These are phyloP conservation scores for Fusarium neocosmosporiellum DNA, from an alignment of 2,329 filamentous ascomycete species.

Conservation along the genomic window DNA sequence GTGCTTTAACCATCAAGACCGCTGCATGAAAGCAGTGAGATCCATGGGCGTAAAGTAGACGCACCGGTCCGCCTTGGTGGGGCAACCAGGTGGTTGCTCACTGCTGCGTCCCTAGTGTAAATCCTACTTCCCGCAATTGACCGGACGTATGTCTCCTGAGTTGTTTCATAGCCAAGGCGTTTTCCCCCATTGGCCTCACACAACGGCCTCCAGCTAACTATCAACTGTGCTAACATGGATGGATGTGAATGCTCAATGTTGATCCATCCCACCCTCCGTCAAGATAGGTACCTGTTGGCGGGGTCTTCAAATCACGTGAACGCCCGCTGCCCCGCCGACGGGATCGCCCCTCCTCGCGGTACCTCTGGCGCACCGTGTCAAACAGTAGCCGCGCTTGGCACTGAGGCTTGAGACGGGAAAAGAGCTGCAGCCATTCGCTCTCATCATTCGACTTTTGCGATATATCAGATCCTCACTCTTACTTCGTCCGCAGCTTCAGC, in stretches of 20 bases:
- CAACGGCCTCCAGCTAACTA: not conserved
- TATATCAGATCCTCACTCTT: not conserved
- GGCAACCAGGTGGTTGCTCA: not conserved
- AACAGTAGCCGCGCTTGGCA: not conserved
- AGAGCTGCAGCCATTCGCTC: not conserved
- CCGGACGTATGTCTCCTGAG: not conserved
- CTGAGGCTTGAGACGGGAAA: not conserved
- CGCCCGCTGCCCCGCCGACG: not conserved
- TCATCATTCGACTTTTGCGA: not conserved
- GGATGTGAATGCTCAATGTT: not conserved
- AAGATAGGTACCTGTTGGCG: not conserved
- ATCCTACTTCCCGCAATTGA: not conserved
- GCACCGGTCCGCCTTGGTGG: not conserved
- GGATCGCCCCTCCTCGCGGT: not conserved
- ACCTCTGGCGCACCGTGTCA: slow-evolving; percentile 1
- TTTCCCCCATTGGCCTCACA: not conserved
- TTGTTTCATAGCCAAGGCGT: not conserved
- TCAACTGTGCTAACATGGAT: not conserved
- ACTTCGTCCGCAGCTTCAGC: not conserved
- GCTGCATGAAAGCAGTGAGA: not conserved
- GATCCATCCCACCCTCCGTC: not conserved
- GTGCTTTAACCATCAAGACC: not conserved
- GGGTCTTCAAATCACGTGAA: slow-evolving; percentile 9
- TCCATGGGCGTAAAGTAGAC: not conserved
- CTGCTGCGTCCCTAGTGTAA: not conserved